Conservation (phyloP, 768 basidiomycete species). For the Russula sp. region DNA sequence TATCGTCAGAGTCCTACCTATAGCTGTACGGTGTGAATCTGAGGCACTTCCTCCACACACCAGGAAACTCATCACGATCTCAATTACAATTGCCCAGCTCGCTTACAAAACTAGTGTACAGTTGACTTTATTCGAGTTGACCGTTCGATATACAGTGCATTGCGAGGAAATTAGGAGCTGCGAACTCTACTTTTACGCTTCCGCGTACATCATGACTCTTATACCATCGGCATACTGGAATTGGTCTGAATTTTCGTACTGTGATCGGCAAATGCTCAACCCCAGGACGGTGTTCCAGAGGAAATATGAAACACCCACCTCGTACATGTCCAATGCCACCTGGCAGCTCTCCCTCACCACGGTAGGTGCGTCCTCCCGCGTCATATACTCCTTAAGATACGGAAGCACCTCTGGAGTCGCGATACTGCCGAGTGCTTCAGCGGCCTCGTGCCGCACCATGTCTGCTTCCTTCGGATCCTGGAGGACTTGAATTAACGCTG, state of each 20-base stretch:
- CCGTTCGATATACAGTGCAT: not conserved
- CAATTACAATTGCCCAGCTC: too few species aligned
- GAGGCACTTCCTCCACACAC: not conserved
- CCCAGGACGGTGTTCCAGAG: not conserved
- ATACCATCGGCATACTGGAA: constrained; percentile 74
- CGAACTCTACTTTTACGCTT: not conserved
- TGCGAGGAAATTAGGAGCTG: too few species aligned
- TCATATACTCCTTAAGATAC: constrained; percentile 81
- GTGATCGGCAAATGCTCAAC: constrained; percentile 4
- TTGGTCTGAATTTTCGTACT: constrained; percentile 80
- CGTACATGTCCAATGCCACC: constrained; percentile 97
- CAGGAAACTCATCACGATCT: not conserved
- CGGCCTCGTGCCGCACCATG: constrained; percentile 99
- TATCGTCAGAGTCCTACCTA: too few species aligned
- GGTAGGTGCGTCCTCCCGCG: constrained; percentile 69
- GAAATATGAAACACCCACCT: constrained; percentile 48
- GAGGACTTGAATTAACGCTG: constrained; percentile 78
- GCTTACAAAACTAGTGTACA: not conserved
- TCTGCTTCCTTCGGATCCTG: constrained; percentile 71
- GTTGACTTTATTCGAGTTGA: not conserved
- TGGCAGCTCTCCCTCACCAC: constrained; percentile 96
- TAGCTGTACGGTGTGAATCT: not conserved
- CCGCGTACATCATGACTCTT: constrained; percentile 30
- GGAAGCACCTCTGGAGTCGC: constrained; percentile 89
- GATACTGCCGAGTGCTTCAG: constrained; percentile 97